A percentile compares a stretch with the other conserved stretches of the same genome.
phyloP scores from a whole-genome alignment of 2,329 filamentous ascomycete genomes.

The Aspergillus clavatus region DNA sequence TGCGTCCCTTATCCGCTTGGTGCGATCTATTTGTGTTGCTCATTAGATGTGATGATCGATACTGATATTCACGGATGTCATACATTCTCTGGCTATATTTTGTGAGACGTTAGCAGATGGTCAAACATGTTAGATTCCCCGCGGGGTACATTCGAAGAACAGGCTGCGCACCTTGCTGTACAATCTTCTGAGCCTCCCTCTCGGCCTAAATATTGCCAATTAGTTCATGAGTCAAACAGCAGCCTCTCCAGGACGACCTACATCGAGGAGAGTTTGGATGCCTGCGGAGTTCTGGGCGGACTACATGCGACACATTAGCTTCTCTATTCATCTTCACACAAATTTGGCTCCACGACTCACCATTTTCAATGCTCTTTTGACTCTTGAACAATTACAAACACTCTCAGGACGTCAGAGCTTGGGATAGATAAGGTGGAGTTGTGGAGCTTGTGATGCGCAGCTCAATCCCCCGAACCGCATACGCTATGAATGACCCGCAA shows the following conservation, averaged over 20 bases:
- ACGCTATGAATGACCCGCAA: constrained; percentile 29
- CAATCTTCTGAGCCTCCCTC: constrained; percentile 97
- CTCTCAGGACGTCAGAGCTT: constrained; percentile 7
- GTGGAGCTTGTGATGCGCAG: constrained; percentile 26
- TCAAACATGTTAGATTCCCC: not conserved
- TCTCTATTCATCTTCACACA: constrained; percentile 12
- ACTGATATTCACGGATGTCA: constrained; percentile 14
- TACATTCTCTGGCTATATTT: constrained; percentile 81
- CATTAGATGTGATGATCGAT: constrained; percentile 10
- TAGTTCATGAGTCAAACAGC: not conserved
- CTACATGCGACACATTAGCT: constrained; percentile 45
- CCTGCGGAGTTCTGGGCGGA: constrained; percentile 97
- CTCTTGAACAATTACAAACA: constrained; percentile 4
- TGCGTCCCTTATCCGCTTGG: constrained; percentile 94
- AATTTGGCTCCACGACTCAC: constrained; percentile 15
- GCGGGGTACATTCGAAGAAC: not conserved
- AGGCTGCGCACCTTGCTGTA: constrained; percentile 73
- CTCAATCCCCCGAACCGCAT: constrained; percentile 16
- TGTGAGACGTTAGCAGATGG: constrained; percentile 20
- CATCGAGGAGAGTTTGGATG: constrained; percentile 97
- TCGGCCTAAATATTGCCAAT: constrained; percentile 63
- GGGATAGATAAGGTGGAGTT: constrained; percentile 19
- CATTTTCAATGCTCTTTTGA: constrained; percentile 13
- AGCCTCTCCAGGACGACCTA: constrained; percentile 48
- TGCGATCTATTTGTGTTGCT: constrained; percentile 61